Evolutionary conservation across 805 yeast genomes (phyloP).

Genomic region (Saccharomycopsis microspora): DNA sequence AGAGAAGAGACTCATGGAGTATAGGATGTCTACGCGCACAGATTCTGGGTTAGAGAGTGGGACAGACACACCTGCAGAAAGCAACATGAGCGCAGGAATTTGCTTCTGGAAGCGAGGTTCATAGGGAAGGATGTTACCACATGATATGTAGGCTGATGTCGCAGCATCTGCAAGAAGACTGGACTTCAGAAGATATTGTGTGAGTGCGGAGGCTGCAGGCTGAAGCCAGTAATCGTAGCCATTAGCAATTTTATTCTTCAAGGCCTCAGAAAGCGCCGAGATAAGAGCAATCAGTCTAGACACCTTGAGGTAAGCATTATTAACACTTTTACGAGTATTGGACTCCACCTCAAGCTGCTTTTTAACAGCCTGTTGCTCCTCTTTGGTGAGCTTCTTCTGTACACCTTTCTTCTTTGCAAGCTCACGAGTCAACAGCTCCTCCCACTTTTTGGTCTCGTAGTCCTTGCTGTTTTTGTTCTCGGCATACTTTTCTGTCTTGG

Average conservation of each 20-base stretch:
- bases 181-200: too few species aligned
- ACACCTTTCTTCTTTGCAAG: slow-evolving; percentile 42
- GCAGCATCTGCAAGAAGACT: too few species aligned
- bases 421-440: slow-evolving; percentile 68
- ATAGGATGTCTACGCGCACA: slow-evolving; percentile 19
- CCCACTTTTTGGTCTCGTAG: slow-evolving; percentile 84
- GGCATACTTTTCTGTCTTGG: slow-evolving; percentile 24
- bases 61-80: too few species aligned
- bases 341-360: slow-evolving; percentile 57
- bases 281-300: slow-evolving; percentile 43
- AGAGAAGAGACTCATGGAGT: slow-evolving; percentile 61
- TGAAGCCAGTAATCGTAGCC: slow-evolving; percentile 67
- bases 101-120: too few species aligned
- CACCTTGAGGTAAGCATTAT: slow-evolving; percentile 25
- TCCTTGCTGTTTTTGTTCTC: slow-evolving; percentile 71
- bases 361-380: slow-evolving; percentile 54
- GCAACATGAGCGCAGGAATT: too few species aligned
- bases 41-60: too few species aligned
- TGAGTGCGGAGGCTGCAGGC: slow-evolving; percentile 38
- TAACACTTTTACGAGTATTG: slow-evolving; percentile 37
- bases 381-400: slow-evolving; percentile 54
- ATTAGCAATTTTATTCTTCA: slow-evolving; percentile 44
- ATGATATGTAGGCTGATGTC: too few species aligned
- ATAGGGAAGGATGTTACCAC: too few species aligned
- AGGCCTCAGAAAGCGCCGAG: slow-evolving; percentile 32